Evolutionary conservation across 345 rosid species (phyloP), one percentile per base, ranked within the genome.

Genomic region (Populus alba): DNA sequence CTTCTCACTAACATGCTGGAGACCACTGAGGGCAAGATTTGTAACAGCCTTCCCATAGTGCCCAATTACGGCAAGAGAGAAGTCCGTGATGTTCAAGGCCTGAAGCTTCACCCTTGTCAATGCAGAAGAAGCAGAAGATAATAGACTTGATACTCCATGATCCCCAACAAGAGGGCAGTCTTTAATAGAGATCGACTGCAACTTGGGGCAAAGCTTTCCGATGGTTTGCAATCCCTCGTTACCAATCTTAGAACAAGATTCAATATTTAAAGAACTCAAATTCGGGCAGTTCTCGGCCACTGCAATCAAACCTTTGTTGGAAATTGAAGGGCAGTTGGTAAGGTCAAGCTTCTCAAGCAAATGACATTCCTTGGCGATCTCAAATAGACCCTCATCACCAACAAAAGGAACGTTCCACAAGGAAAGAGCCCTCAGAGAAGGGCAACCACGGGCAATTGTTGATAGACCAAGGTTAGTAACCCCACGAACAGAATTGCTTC

Each of bases 111-210:
- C 83, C 86, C 83, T 90, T 18, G 85, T 68, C 20, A 92, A 86
- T 63, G 73, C 79, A 13, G 86, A 79, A 55, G 89, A 79, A 23
- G 88, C 72, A 15, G 93, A 87, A 17, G 94, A 85, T 16, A 90
- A 20, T 62, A 92, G 81, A 75, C 88, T 86, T 12, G 92, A 88
- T 71, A 91, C 80, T 68, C 93, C 97, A 65, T 85, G 92, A 86
- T 92, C 97, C 38, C 94, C 92, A 27, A 92, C 83, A 71, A 91
- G 94, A 20, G 90, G 86, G 68, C 97, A 91, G 80, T 87, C 92
- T 83, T 87, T 90, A 77, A 92, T 84, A 61, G 92, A 89, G 70
- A 92, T 70, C 16, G 89, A 84, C 70, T 85, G 86, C 43, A 92
- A 81, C 53, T 77, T 77, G 49, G 85, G 77, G 84, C 97, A 92